Evolutionary conservation across 2,329 filamentous ascomycete species (phyloP).

Genomic region (Aspergillus caelatus): DNA sequence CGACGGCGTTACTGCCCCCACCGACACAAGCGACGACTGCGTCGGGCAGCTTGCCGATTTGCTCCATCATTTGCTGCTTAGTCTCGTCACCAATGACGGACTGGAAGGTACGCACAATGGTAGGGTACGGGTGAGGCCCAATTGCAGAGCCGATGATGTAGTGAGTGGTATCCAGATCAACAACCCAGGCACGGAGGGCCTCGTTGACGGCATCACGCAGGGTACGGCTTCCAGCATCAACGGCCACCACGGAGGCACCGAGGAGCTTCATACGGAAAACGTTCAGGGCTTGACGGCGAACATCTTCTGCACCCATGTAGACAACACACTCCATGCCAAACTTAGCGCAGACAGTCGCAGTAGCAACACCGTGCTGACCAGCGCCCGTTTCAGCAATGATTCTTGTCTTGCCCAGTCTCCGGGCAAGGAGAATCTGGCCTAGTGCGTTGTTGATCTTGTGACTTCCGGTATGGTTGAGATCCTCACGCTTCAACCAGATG

Average conservation of each 20-base stretch:
- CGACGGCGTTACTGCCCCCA: slow-evolving; percentile 89
- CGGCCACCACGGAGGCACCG: slow-evolving; percentile 87
- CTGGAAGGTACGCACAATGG: slow-evolving; percentile 96
- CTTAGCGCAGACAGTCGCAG: slow-evolving; percentile 95
- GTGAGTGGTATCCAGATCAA: slow-evolving; percentile 88
- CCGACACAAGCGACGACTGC: slow-evolving; percentile 96
- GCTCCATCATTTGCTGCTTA: slow-evolving; percentile 83
- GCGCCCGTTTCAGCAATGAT: slow-evolving; percentile 98
- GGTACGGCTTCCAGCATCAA: slow-evolving; percentile 85
- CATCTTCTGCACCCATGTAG: slow-evolving; percentile 98
- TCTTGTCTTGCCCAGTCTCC: slow-evolving; percentile 85
- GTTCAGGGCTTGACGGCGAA: slow-evolving; percentile 92
- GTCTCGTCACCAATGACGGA: slow-evolving; percentile 95
- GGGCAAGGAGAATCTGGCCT: slow-evolving; percentile 86
- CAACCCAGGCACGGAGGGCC: slow-evolving; percentile 90
- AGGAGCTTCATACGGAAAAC: slow-evolving; percentile 98
- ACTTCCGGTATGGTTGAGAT: slow-evolving; percentile 94
- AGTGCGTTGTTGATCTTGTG: slow-evolving; percentile 99
- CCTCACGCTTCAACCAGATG: slow-evolving; percentile 97
- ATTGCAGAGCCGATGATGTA: slow-evolving; percentile 99
- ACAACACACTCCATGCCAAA: slow-evolving; percentile 98
- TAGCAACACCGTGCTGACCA: slow-evolving; percentile 96
- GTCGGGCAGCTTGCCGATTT: slow-evolving; percentile 86
- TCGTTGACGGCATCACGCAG: slow-evolving; percentile 92
- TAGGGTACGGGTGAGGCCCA: slow-evolving; percentile 95